These are phyloP conservation scores for Phytophthora meadii DNA, from an alignment of 352 stramenopile genomes.

Conservation along the genomic window DNA sequence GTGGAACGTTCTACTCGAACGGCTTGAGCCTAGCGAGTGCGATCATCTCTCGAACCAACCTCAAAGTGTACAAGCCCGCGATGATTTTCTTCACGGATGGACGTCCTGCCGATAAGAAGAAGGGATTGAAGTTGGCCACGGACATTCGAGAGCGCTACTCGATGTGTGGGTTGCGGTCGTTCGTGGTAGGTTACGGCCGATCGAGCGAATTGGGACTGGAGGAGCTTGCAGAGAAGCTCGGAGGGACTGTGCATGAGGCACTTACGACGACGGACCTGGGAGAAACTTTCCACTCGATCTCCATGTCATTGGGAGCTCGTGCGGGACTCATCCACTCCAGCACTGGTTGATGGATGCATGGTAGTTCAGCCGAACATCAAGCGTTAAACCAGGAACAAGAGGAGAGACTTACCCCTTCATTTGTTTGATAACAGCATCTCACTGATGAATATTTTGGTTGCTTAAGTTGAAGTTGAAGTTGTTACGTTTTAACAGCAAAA, in stretches of 20 bases:
- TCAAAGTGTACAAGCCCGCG: slow-evolving; percentile 37
- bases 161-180: slow-evolving; percentile 29
- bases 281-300: slow-evolving; percentile 47
- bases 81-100: slow-evolving; percentile 63
- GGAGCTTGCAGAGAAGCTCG: slow-evolving; percentile 37
- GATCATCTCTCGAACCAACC: slow-evolving; percentile 46
- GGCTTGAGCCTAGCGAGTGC: slow-evolving; percentile 39
- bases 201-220: slow-evolving; percentile 35
- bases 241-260: slow-evolving; percentile 35
- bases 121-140: slow-evolving; percentile 34
- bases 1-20: slow-evolving; percentile 44
- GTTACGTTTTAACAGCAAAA: too few species aligned
- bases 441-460: too few species aligned
- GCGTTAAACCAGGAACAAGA: not conserved
- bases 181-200: slow-evolving; percentile 49
- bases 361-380: not conserved
- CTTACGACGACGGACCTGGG: slow-evolving; percentile 30
- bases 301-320: slow-evolving; percentile 44
- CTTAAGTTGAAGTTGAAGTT: too few species aligned
- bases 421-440: too few species aligned
- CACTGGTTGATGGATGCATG: not conserved
- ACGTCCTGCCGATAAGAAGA: slow-evolving; percentile 39
- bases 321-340: slow-evolving; percentile 37
- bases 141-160: slow-evolving; percentile 38
- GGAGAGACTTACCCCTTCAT: not conserved